Evolutionary conservation across 2,329 filamentous ascomycete species (phyloP).

Genomic region (Penicillium glabrum): DNA sequence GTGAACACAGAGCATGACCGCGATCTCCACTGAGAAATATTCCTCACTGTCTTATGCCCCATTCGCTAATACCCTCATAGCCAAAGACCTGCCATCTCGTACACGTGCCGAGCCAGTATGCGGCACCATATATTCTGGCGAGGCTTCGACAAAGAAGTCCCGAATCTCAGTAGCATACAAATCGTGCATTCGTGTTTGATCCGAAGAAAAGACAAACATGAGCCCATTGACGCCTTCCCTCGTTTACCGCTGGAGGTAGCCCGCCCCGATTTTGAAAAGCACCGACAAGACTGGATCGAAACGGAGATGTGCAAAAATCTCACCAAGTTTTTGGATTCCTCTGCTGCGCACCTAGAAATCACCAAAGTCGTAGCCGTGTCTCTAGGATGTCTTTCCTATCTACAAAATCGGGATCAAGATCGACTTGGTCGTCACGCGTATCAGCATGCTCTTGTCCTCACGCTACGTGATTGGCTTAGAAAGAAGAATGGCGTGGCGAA

Average conservation of each 20-base stretch:
- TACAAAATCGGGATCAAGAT: neutral
- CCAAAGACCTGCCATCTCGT: slow-evolving; percentile 2
- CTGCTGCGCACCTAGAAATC: slow-evolving; percentile 9
- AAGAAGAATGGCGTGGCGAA: neutral
- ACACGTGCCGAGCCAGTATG: slow-evolving; percentile 7
- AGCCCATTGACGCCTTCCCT: neutral
- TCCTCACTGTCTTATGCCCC: neutral
- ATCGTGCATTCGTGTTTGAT: neutral
- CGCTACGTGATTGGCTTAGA: slow-evolving; percentile 10
- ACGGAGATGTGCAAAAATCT: slow-evolving; percentile 19
- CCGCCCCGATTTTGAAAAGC: neutral
- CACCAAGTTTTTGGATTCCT: slow-evolving; percentile 7
- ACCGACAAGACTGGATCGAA: slow-evolving; percentile 15
- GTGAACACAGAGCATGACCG: neutral
- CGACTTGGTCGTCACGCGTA: slow-evolving; percentile 4
- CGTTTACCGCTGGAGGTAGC: neutral
- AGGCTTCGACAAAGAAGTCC: neutral
- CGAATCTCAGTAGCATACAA: neutral
- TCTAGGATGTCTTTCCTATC: slow-evolving; percentile 17
- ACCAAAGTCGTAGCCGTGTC: slow-evolving; percentile 27
- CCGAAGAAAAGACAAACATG: neutral
- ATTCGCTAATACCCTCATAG: neutral
- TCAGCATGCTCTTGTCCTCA: slow-evolving; percentile 14
- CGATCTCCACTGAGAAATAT: neutral
- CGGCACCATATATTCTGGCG: slow-evolving; percentile 6